These are phyloP conservation scores for Penicillium coffeae DNA, from an alignment of 495 filamentous ascomycete genomes.

Conservation along the genomic window DNA sequence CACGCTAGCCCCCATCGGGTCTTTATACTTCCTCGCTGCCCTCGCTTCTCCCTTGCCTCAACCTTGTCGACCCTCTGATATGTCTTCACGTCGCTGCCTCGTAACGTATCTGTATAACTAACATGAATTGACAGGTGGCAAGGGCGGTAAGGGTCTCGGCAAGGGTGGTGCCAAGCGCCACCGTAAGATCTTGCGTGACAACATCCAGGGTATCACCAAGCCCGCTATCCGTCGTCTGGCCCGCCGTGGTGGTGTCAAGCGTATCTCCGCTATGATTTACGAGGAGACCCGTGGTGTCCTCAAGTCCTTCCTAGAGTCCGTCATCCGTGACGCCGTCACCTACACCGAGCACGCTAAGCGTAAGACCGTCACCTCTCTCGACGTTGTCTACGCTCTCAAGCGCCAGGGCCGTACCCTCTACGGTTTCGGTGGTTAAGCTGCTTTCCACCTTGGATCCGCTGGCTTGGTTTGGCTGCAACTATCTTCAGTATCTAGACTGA, in stretches of 20 bases:
- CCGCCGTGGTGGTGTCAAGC: conserved; percentile 61
- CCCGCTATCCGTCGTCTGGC: conserved; percentile 66
- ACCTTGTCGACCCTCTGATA: not conserved
- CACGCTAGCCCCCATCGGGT: conserved; percentile 6
- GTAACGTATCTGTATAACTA: conserved; percentile 15
- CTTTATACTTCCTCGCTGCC: not conserved
- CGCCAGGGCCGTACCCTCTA: conserved; percentile 94
- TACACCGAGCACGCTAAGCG: conserved; percentile 98
- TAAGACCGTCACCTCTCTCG: conserved; percentile 93
- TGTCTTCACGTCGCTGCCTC: not conserved
- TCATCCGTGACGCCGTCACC: conserved; percentile 91
- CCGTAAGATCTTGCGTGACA: conserved; percentile 99
- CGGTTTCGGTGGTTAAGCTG: conserved; percentile 92
- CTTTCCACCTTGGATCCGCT: no score
- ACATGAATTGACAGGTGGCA: conserved; percentile 64
- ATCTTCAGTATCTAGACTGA: no score
- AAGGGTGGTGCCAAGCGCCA: conserved; percentile 99
- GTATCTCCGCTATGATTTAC: conserved; percentile 68
- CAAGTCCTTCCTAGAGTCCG: conserved; percentile 62
- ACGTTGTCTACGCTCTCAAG: conserved; percentile 95
- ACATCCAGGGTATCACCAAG: conserved; percentile 87
- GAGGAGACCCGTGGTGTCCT: conserved; percentile 66
- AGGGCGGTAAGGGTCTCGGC: conserved; percentile 79
- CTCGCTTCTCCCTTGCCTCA: not conserved
- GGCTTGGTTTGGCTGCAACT: no score